Conservation (phyloP, 2,329 filamentous ascomycete genomes). For the Neofusicoccum cordaticola region DNA sequence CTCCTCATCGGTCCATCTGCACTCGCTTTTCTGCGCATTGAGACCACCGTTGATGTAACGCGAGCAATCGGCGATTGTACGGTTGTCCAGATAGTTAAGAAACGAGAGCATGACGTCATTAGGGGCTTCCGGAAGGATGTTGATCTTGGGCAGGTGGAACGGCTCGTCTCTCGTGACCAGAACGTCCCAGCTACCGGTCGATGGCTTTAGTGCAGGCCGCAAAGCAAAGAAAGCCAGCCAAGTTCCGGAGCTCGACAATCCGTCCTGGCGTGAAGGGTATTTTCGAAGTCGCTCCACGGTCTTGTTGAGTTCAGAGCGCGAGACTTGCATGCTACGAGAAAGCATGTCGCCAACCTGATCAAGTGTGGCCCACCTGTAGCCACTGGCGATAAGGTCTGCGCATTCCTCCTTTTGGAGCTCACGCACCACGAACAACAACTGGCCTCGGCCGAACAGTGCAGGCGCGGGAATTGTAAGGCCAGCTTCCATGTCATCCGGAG, state of each 20-base stretch:
- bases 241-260: conserved; percentile 36
- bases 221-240: conserved; percentile 32
- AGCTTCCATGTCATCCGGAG: conserved; percentile 38
- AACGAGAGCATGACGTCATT: conserved; percentile 32
- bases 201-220: conserved; percentile 40
- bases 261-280: conserved; percentile 45
- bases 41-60: conserved; percentile 4
- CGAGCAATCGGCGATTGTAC: conserved; percentile 24
- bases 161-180: conserved; percentile 41
- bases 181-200: conserved; percentile 43
- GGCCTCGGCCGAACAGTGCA: conserved; percentile 63
- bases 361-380: conserved; percentile 70
- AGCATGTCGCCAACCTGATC: conserved; percentile 64
- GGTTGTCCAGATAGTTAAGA: conserved; percentile 24
- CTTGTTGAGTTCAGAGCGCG: conserved; percentile 57
- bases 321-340: conserved; percentile 71
- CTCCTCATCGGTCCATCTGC: conserved; percentile 26
- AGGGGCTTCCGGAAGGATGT: conserved; percentile 31
- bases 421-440: conserved; percentile 76
- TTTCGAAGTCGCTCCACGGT: conserved; percentile 64
- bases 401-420: conserved; percentile 59
- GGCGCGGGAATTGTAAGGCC: conserved; percentile 32
- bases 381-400: conserved; percentile 63
- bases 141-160: conserved; percentile 46
- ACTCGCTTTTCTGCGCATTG: conserved; percentile 11